These are phyloP conservation scores for Meyerozyma smithsonii DNA, from an alignment of 1,139 yeast species.

Conservation along the genomic window DNA sequence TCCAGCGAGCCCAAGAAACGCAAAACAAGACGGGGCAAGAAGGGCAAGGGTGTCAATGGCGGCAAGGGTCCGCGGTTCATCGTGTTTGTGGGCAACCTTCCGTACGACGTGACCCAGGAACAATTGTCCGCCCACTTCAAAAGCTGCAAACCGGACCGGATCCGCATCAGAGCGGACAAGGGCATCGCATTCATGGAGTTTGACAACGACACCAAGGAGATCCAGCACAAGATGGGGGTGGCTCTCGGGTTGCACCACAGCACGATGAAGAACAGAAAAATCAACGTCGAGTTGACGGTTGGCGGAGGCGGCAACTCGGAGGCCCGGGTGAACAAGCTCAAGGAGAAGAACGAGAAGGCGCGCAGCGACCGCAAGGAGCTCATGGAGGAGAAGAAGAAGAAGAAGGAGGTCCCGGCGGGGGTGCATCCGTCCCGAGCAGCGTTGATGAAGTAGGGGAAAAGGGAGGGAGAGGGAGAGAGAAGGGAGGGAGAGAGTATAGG, in stretches of 20 bases:
- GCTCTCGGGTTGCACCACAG: constrained; percentile 84
- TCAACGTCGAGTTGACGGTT: constrained; percentile 92
- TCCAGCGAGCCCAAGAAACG: constrained; percentile 51
- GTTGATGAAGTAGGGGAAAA: constrained; percentile 21
- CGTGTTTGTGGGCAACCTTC: constrained; percentile 88
- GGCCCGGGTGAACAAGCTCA: constrained; percentile 64
- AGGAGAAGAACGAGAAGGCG: constrained; percentile 71
- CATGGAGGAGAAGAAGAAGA: constrained; percentile 27
- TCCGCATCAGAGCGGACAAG: constrained; percentile 75
- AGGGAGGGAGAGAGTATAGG: too few species aligned
- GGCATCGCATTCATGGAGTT: constrained; percentile 95
- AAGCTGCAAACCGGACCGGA: constrained; percentile 63
- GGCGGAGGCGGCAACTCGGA: constrained; percentile 97
- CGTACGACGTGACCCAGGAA: constrained; percentile 60
- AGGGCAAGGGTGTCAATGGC: constrained; percentile 50
- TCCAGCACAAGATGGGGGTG: constrained; percentile 73
- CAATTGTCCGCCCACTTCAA: constrained; percentile 74
- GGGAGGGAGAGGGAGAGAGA: not conserved
- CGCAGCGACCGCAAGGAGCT: constrained; percentile 58
- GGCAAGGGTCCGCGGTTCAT: constrained; percentile 68
- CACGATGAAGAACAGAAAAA: constrained; percentile 59
- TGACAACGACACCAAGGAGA: constrained; percentile 54
- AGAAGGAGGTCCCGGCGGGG: constrained; percentile 21
- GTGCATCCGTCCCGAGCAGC: constrained; percentile 61
- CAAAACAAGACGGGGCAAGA: constrained; percentile 74